Percentiles rank a stretch among this genome's conserved stretches.
Conservation (phyloP, 2,329 filamentous ascomycete species). For the Colletotrichum zoysiae region DNA sequence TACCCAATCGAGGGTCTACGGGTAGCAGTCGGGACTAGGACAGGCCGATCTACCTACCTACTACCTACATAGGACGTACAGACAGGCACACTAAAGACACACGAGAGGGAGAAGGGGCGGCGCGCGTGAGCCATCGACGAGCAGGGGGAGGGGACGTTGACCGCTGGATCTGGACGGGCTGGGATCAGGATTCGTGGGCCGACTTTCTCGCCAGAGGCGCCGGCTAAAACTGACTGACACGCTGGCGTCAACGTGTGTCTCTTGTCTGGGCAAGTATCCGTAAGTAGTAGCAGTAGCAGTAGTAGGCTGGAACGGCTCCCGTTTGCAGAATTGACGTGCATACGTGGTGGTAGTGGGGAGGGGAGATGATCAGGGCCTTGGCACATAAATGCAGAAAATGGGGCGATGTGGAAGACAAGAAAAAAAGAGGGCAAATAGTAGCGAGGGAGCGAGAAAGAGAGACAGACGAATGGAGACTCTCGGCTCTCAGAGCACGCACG, state of each 20-base stretch:
- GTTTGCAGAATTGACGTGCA: slow-evolving; percentile 28
- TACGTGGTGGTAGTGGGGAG: neutral
- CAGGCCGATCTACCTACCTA: slow-evolving; percentile 29
- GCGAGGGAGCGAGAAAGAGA: neutral
- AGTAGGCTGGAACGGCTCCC: slow-evolving; percentile 26
- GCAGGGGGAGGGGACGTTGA: slow-evolving; percentile 9
- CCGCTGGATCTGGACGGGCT: slow-evolving; percentile 19
- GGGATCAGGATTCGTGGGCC: slow-evolving; percentile 16
- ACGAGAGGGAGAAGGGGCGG: neutral
- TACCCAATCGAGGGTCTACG: neutral
- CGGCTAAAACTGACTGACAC: neutral
- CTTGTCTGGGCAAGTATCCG: neutral
- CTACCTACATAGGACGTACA: too few relatives aligned
- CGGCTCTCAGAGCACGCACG: too few relatives aligned
- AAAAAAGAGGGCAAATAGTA: neutral
- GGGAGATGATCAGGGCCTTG: slow-evolving; percentile 1
- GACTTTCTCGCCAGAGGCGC: neutral
- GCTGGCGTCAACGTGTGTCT: neutral
- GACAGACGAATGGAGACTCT: too few relatives aligned
- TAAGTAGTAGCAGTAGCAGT: too few relatives aligned
- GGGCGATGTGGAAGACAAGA: neutral
- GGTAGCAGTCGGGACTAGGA: slow-evolving; percentile 12
- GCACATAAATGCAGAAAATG: slow-evolving; percentile 10
- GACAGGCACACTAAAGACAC: too few relatives aligned
- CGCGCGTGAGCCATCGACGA: slow-evolving; percentile 38